These are phyloP conservation scores for Botrytis pseudocinerea DNA, from an alignment of 2,329 filamentous ascomycete genomes.

Conservation along the genomic window DNA sequence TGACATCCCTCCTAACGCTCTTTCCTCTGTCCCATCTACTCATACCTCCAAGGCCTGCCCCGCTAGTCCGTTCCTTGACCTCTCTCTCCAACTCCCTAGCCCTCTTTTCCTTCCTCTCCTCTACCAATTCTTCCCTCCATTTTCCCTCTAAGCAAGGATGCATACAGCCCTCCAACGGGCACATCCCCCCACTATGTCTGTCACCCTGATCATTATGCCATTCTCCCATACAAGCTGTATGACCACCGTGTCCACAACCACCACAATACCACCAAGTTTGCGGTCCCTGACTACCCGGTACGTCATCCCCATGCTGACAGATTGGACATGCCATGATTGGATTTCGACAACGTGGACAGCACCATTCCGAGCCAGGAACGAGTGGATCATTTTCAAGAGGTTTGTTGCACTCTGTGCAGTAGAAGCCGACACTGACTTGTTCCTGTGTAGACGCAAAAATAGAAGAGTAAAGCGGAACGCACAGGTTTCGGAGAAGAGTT, in stretches of 20 bases:
- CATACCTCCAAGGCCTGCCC: neutral
- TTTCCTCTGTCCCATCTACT: constrained; percentile 25
- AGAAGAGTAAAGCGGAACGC: constrained; percentile 53
- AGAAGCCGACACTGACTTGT: constrained; percentile 54
- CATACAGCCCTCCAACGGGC: constrained; percentile 64
- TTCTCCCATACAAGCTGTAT: constrained; percentile 57
- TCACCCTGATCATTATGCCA: constrained; percentile 54
- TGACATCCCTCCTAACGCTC: constrained; percentile 49
- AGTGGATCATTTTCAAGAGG: constrained; percentile 47
- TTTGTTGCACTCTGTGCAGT: constrained; percentile 58
- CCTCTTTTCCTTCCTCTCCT: constrained; percentile 37
- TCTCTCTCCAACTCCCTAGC: constrained; percentile 51
- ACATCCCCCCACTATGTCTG: constrained; percentile 52
- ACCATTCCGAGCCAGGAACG: constrained; percentile 49
- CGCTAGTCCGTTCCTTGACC: constrained; percentile 32
- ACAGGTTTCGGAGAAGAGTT: constrained; percentile 61
- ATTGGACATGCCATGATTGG: constrained; percentile 59
- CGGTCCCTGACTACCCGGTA: neutral
- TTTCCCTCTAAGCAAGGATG: constrained; percentile 62
- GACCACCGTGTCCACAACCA: constrained; percentile 62
- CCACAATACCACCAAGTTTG: constrained; percentile 62
- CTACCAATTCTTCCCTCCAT: constrained; percentile 50
- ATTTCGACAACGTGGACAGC: constrained; percentile 58
- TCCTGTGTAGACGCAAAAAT: constrained; percentile 57
- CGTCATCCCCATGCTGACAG: constrained; percentile 49